Percentiles rank a stretch among this genome's conserved stretches.
Conservation (phyloP, 768 basidiomycete species). For the Inosperma sp. region DNA sequence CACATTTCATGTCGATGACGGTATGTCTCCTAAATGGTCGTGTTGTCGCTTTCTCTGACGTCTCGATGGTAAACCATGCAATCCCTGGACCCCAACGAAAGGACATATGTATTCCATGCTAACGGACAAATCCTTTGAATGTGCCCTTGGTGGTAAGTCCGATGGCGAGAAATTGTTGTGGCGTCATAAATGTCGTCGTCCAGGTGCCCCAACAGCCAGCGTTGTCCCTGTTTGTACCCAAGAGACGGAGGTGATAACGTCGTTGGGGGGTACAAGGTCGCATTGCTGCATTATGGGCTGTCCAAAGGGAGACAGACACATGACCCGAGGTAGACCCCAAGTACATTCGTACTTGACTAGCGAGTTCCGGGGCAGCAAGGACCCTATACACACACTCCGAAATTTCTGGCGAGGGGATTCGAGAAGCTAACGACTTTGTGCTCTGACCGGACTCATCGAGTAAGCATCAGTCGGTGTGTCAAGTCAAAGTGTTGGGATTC, state of each 20-base stretch:
- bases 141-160: conserved; percentile 85
- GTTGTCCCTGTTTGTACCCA: conserved; percentile 94
- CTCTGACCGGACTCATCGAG: conserved; percentile 84
- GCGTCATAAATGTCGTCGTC: conserved; percentile 91
- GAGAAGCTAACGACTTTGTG: conserved; percentile 75
- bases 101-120: conserved; percentile 86
- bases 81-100: conserved; percentile 90
- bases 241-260: conserved; percentile 75
- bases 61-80: conserved; percentile 89
- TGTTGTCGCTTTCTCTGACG: conserved; percentile 62
- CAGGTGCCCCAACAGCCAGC: conserved; percentile 89
- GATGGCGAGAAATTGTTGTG: conserved; percentile 60
- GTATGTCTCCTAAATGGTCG: conserved; percentile 68
- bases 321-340: conserved; percentile 86
- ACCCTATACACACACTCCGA: conserved; percentile 85
- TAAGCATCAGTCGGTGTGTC: conserved; percentile 88
- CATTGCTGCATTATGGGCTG: conserved; percentile 93
- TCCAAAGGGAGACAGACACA: conserved; percentile 99
- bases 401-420: conserved; percentile 79
- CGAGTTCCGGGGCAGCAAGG: conserved; percentile 93
- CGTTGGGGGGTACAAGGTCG: conserved; percentile 57
- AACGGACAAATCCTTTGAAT: conserved; percentile 86
- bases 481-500: conserved; percentile 55
- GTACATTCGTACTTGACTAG: conserved; percentile 95
- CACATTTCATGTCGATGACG: conserved; percentile 92